Evolutionary conservation across 495 filamentous ascomycete species (phyloP).

Genomic region (Gamarada debralockiae): DNA sequence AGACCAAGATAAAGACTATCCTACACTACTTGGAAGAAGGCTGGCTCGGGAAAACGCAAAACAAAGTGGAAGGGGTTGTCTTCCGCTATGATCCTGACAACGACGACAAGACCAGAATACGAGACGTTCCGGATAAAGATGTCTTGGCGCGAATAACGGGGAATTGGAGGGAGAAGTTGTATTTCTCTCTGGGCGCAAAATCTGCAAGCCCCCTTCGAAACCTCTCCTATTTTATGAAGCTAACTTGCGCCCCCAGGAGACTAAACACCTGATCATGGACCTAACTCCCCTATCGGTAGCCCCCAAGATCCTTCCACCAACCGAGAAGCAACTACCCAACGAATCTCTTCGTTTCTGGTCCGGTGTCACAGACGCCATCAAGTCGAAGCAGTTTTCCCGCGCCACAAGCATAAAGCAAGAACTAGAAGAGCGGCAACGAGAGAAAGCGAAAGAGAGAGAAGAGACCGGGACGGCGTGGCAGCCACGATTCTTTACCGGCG

Average conservation of each 20-base stretch:
- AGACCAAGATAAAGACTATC: slow-evolving; percentile 86
- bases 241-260: slow-evolving; percentile 47
- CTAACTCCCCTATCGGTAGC: slow-evolving; percentile 73
- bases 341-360: slow-evolving; percentile 90
- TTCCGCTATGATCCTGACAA: slow-evolving; percentile 83
- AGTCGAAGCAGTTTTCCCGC: slow-evolving; percentile 73
- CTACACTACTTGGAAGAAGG: slow-evolving; percentile 90
- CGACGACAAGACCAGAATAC: slow-evolving; percentile 71
- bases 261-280: slow-evolving; percentile 75
- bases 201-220: slow-evolving; percentile 41
- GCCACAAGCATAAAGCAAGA: slow-evolving; percentile 87
- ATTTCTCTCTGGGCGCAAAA: slow-evolving; percentile 49
- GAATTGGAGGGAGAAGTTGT: slow-evolving; percentile 64
- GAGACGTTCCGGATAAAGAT: slow-evolving; percentile 80
- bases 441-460: slow-evolving; percentile 76
- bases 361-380: slow-evolving; percentile 82
- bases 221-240: no score
- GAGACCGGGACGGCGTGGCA: slow-evolving; percentile 64
- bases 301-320: slow-evolving; percentile 73
- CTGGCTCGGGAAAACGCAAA: slow-evolving; percentile 88
- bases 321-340: slow-evolving; percentile 74
- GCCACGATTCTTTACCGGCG: slow-evolving; percentile 85
- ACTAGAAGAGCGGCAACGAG: slow-evolving; percentile 84
- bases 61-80: slow-evolving; percentile 85
- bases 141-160: slow-evolving; percentile 81